Evolutionary conservation across 495 filamentous ascomycete genomes (phyloP).

Genomic region (Penicillium flavigenum): DNA sequence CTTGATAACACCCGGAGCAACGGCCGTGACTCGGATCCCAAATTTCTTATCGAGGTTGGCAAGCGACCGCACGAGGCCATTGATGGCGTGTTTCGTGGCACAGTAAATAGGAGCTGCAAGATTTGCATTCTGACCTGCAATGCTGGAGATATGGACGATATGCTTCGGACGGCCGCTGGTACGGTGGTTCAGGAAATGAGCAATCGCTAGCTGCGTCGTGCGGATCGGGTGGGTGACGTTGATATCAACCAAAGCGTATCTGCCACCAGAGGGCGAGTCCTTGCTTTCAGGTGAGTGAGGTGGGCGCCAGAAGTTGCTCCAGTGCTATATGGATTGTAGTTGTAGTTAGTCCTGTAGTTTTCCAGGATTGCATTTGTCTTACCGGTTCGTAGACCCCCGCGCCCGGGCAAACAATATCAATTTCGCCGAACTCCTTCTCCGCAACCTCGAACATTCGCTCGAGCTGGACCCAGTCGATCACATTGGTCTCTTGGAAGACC

Average conservation of each 20-base stretch:
- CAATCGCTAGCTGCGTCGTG: slow-evolving; percentile 62
- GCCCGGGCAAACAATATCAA: slow-evolving; percentile 67
- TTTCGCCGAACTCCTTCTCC: slow-evolving; percentile 52
- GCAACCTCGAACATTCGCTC: slow-evolving; percentile 57
- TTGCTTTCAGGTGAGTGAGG: slow-evolving; percentile 47
- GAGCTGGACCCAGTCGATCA: slow-evolving; percentile 59
- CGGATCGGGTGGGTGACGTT: slow-evolving; percentile 71
- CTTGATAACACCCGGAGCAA: slow-evolving; percentile 65
- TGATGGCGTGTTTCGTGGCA: slow-evolving; percentile 63
- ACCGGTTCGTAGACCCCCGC: slow-evolving; percentile 69
- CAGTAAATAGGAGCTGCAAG: slow-evolving; percentile 57
- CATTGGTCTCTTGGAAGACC: slow-evolving; percentile 63
- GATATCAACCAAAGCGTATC: slow-evolving; percentile 62
- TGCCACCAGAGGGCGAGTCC: slow-evolving; percentile 45
- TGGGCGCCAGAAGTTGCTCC: slow-evolving; percentile 66
- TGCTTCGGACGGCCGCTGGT: slow-evolving; percentile 44
- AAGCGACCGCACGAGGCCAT: slow-evolving; percentile 57
- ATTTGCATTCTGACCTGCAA: slow-evolving; percentile 58
- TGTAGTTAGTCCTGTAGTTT: not conserved
- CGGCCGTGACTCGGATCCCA: slow-evolving; percentile 63
- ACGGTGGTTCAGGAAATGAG: slow-evolving; percentile 48
- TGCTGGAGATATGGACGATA: slow-evolving; percentile 60
- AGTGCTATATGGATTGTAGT: slow-evolving; percentile 37
- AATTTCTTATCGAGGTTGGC: slow-evolving; percentile 48
- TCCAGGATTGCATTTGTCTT: slow-evolving; percentile 13